Conservation (phyloP, 805 yeast species). For the Pachysolen tannophilus region DNA sequence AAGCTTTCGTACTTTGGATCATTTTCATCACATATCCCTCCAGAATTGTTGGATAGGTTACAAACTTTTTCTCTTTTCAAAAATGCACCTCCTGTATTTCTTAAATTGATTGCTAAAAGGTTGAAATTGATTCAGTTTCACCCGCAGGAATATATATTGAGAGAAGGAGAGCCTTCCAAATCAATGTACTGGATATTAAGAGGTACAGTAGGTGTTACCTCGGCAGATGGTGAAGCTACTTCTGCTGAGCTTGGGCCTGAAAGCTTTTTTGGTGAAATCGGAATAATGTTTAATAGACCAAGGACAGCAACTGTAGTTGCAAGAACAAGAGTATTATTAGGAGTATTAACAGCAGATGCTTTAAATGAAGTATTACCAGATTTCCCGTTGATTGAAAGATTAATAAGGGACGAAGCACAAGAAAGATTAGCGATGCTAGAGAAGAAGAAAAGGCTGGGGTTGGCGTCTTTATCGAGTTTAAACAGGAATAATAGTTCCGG, state of each 20-base stretch:
- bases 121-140: conserved; percentile 52
- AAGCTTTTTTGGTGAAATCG: conserved; percentile 73
- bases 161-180: conserved; percentile 63
- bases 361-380: conserved; percentile 49
- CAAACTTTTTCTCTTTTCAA: conserved; percentile 57
- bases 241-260: conserved; percentile 67
- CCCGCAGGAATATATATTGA: conserved; percentile 64
- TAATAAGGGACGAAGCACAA: conserved; percentile 73
- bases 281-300: conserved; percentile 66
- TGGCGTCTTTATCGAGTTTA: conserved; percentile 17
- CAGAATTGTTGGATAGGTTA: conserved; percentile 44
- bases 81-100: conserved; percentile 60
- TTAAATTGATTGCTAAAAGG: conserved; percentile 48
- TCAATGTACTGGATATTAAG: conserved; percentile 77
- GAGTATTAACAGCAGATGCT: conserved; percentile 59
- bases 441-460: conserved; percentile 41
- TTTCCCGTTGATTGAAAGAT: conserved; percentile 58
- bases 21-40: conserved; percentile 33
- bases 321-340: conserved; percentile 55
- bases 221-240: conserved; percentile 69
- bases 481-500: conserved; percentile 4
- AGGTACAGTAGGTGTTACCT: conserved; percentile 70
- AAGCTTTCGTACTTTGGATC: too few species aligned
- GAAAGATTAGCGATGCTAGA: conserved; percentile 68
- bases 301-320: conserved; percentile 76